phyloP scores from a whole-genome alignment of 805 yeast species.

The Suhomyces sp. region DNA sequence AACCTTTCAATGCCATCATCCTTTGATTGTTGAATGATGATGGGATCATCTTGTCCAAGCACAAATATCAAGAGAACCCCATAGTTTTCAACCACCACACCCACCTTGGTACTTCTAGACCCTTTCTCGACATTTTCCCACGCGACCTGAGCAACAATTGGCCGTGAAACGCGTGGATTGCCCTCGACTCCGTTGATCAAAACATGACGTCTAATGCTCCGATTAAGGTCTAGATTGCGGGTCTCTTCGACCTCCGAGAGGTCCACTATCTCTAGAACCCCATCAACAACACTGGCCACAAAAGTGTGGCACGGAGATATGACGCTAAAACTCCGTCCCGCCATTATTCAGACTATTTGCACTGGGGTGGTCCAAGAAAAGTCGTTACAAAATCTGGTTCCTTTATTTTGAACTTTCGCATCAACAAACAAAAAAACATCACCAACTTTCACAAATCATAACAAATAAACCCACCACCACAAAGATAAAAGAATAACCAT shows the following conservation, averaged over 20 bases:
- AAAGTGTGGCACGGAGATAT: conserved; percentile 21
- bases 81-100: conserved; percentile 20
- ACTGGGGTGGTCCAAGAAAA: not conserved
- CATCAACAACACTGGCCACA: conserved; percentile 15
- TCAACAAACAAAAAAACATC: conserved; percentile 5
- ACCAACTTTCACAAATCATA: not conserved
- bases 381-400: no score
- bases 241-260: not conserved
- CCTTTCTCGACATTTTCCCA: conserved; percentile 24
- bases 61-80: conserved; percentile 25
- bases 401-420: conserved; percentile 1
- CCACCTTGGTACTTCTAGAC: conserved; percentile 28
- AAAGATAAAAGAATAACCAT: not conserved
- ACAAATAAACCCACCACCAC: not conserved
- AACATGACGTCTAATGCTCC: conserved; percentile 1
- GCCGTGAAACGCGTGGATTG: not conserved
- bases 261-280: conserved; percentile 6
- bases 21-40: conserved; percentile 29
- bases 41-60: conserved; percentile 24
- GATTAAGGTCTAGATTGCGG: not conserved
- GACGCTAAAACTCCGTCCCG: conserved; percentile 1
- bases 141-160: conserved; percentile 9
- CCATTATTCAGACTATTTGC: not conserved
- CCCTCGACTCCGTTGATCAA: not conserved
- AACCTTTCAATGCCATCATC: conserved; percentile 30